A percentile compares a stretch with the other conserved stretches of the same genome.
Evolutionary conservation across 2,329 filamentous ascomycete species (phyloP).

Genomic region (Metarhizium brunneum): DNA sequence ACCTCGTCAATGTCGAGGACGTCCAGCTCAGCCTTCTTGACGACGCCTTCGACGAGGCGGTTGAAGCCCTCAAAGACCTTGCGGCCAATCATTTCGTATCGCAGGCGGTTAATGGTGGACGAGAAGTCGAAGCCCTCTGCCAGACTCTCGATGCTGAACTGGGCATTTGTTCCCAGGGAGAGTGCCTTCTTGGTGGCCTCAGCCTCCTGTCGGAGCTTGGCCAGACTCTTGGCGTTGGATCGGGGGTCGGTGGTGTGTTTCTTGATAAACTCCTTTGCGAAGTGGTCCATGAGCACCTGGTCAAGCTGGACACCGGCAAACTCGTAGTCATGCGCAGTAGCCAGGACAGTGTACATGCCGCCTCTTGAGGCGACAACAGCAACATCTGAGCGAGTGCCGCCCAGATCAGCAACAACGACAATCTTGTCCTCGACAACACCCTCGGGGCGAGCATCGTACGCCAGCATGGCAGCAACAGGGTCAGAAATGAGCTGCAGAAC

Average conservation of each 20-base stretch:
- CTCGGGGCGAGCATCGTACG: slow-evolving; percentile 81
- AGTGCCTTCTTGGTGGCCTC: slow-evolving; percentile 90
- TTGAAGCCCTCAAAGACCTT: slow-evolving; percentile 87
- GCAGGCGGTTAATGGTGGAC: slow-evolving; percentile 82
- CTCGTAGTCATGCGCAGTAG: slow-evolving; percentile 92
- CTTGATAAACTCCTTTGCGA: slow-evolving; percentile 98
- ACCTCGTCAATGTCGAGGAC: slow-evolving; percentile 91
- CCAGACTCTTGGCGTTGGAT: slow-evolving; percentile 68
- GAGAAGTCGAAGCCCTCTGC: slow-evolving; percentile 85
- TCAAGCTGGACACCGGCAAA: slow-evolving; percentile 80
- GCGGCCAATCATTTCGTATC: slow-evolving; percentile 81
- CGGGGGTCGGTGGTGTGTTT: slow-evolving; percentile 88
- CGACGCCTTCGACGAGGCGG: slow-evolving; percentile 69
- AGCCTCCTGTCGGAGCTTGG: slow-evolving; percentile 86
- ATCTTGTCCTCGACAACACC: slow-evolving; percentile 73
- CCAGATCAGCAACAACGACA: slow-evolving; percentile 83
- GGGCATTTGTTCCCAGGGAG: slow-evolving; percentile 77
- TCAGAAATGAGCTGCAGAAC: slow-evolving; percentile 89
- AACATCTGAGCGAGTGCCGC: slow-evolving; percentile 86
- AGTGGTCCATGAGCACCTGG: slow-evolving; percentile 87
- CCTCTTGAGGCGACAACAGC: slow-evolving; percentile 84
- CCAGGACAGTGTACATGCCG: slow-evolving; percentile 92
- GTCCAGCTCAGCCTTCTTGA: slow-evolving; percentile 89
- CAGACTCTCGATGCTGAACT: slow-evolving; percentile 87
- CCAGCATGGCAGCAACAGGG: slow-evolving; percentile 78